Evolutionary conservation across 495 filamentous ascomycete genomes (phyloP), one percentile per base, ranked within the genome.

Genomic region (Podospora fimiseda): DNA sequence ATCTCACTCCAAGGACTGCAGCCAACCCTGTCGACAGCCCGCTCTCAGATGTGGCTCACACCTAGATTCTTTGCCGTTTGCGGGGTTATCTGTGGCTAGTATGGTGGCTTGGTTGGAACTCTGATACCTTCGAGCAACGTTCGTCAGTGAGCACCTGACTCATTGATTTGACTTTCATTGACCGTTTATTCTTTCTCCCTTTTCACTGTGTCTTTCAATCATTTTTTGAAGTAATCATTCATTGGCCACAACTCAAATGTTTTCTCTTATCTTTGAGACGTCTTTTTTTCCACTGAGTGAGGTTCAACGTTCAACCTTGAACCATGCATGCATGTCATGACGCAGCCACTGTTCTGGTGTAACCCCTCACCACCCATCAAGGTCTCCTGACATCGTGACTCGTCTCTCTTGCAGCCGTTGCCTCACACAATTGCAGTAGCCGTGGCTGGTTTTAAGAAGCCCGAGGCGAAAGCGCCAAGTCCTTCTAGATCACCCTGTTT

Each of bases 21-120:
- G 41, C 36, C 21, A 7, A 23, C 51, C 36, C 43, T 58, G 50
- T 43, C 27, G 9, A 8, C 3, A 1, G 19, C 33, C 43, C 18
- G 41, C 33, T 21, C 15, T 33, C 16, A 33, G 36, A 42, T 18
- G 50, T 43, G 38, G 37, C 15, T 3, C n/a, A 27, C 21, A 37
- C 16, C 41, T n/a, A 27, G 48, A 20, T 24, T 47, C 15, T 21
- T 16, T 39, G 43, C 52, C 53, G 50, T 56, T 61, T 65, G 60
- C 60, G 63, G 63, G 61, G 63, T 60, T 45, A 44, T 4, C 20
- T 60, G 63, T 66, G 63, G 63, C 63, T 66, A 48, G 43, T 57
- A 22, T 20, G 47, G 50, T 61, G 55, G 58, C 52, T 47, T 16
- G 39, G 6, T 6, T 5, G 27, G 27, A 5, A 41, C 8, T n/a